Conservation (phyloP, 305 asterid genomes). For the Fraxinus dipetala region DNA sequence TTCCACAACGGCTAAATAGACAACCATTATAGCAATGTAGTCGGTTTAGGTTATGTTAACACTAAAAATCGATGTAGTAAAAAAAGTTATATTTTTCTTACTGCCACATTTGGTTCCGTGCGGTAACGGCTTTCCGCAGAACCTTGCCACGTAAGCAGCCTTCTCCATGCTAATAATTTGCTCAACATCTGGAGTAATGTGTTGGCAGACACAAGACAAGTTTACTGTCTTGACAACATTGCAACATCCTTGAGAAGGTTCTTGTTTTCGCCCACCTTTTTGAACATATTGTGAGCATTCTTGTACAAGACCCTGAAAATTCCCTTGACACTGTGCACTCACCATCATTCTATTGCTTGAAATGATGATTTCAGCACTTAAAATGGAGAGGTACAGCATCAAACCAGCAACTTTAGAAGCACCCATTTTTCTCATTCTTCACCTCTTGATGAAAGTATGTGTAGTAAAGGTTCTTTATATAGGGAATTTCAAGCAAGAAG, state of each 20-base stretch:
- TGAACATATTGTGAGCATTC: conserved; percentile 57
- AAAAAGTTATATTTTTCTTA: conserved; percentile 22
- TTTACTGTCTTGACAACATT: conserved; percentile 41
- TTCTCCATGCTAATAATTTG: conserved; percentile 58
- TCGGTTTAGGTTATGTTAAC: not conserved
- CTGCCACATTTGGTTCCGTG: conserved; percentile 67
- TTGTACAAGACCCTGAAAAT: conserved; percentile 52
- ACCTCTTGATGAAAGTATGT: not conserved
- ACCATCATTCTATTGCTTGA: conserved; percentile 19
- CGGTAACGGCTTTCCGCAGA: conserved; percentile 51
- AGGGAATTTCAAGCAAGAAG: not conserved
- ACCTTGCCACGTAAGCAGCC: conserved; percentile 43
- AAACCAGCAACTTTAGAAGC: conserved; percentile 10
- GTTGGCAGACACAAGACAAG: conserved; percentile 49
- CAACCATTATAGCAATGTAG: not conserved
- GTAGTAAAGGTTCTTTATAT: conserved; percentile 10
- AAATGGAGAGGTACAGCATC: conserved; percentile 17
- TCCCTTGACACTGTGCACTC: conserved; percentile 57
- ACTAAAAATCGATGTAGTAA: not conserved
- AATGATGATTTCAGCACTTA: conserved; percentile 6
- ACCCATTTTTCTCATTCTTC: conserved; percentile 22
- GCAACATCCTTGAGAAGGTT: conserved; percentile 57
- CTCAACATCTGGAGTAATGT: conserved; percentile 41
- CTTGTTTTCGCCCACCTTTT: conserved; percentile 36
- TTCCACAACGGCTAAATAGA: not conserved